These are phyloP conservation scores for Pichia sp. DNA, from an alignment of 1,139 yeast species.

Conservation along the genomic window DNA sequence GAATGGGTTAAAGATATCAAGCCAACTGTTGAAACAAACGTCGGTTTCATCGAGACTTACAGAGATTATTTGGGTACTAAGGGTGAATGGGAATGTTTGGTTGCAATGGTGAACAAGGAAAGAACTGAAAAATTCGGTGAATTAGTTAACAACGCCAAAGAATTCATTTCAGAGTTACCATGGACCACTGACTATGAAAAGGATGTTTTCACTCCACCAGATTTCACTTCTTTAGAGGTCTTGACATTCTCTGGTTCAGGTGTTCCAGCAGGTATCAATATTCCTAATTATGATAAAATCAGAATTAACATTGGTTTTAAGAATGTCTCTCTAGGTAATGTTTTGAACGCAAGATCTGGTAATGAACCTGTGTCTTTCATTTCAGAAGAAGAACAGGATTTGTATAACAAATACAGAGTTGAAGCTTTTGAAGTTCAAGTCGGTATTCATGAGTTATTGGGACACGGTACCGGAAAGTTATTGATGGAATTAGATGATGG, in stretches of 20 bases:
- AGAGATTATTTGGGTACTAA: slow-evolving; percentile 88
- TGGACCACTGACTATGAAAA: slow-evolving; percentile 73
- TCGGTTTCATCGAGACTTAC: slow-evolving; percentile 88
- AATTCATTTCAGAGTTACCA: slow-evolving; percentile 60
- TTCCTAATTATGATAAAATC: slow-evolving; percentile 87
- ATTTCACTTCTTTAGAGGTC: slow-evolving; percentile 83
- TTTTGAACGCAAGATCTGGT: slow-evolving; percentile 64
- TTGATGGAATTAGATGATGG: slow-evolving; percentile 55
- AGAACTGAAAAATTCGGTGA: slow-evolving; percentile 72
- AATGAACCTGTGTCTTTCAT: slow-evolving; percentile 68
- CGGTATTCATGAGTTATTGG: slow-evolving; percentile 82
- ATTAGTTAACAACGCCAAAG: slow-evolving; percentile 59
- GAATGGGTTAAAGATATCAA: slow-evolving; percentile 84
- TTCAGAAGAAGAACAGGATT: slow-evolving; percentile 38
- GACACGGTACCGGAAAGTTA: slow-evolving; percentile 89
- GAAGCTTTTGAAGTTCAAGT: slow-evolving; percentile 90
- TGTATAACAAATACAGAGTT: slow-evolving; percentile 64
- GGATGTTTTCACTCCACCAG: slow-evolving; percentile 84
- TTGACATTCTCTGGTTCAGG: slow-evolving; percentile 86
- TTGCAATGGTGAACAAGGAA: slow-evolving; percentile 86
- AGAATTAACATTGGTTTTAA: slow-evolving; percentile 78
- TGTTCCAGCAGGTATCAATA: slow-evolving; percentile 86
- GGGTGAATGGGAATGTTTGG: slow-evolving; percentile 92
- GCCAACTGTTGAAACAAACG: slow-evolving; percentile 76
- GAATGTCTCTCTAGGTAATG: slow-evolving; percentile 83